Evolutionary conservation across 148 eudicot genomes (phyloP), one percentile per base, ranked within the genome.

Genomic region (Vaccinium macrocarpon): DNA sequence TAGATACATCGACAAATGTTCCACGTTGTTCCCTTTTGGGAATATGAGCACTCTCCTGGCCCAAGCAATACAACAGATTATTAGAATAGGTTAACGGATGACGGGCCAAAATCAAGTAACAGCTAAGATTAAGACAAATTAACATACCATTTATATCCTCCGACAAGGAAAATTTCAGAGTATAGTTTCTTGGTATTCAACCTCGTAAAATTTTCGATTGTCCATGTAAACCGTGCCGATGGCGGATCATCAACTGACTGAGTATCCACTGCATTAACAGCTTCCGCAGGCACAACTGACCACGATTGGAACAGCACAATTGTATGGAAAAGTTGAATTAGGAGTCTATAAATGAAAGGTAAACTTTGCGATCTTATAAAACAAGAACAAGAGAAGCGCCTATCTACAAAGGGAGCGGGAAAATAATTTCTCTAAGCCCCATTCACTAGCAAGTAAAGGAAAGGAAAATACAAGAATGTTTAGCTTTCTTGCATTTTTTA

Each of bases 1-100:
- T 83, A 97, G 89, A 85, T 97, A 97, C 99, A 97, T 91, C 13
- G 99, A 97, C 82, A 97, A 66, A 76, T 88, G 85, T 80, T 95
- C 98, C 86, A 95, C 98, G 82, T 97, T 97, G 82, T 97, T 97
- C 42, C 99, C 99, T 80, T 94, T 97, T 0, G 99, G 99, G 78
- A 97, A 97, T 35, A 93, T 92, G 53, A 95, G 92, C 73, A 97
- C 92, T 82, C 99, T 94, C 99, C 99, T 97, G 85, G 82, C 62
- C 81, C 19, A 86, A 19, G n/a, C 51, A 85, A 68, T 48, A 15
- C 75, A 81, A 79, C 42, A 53, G 10, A 76, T 71, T 56, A 80
- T 29, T 29, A 18, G 3, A 72, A 70, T 59, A 25, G 1, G 18
- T 48, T 2, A 8, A 51, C 14, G 10, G 27, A 48, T 2, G 27